Conservation (phyloP, 1,284 basidiomycete genomes). For the Ceratobasidium sp. region DNA sequence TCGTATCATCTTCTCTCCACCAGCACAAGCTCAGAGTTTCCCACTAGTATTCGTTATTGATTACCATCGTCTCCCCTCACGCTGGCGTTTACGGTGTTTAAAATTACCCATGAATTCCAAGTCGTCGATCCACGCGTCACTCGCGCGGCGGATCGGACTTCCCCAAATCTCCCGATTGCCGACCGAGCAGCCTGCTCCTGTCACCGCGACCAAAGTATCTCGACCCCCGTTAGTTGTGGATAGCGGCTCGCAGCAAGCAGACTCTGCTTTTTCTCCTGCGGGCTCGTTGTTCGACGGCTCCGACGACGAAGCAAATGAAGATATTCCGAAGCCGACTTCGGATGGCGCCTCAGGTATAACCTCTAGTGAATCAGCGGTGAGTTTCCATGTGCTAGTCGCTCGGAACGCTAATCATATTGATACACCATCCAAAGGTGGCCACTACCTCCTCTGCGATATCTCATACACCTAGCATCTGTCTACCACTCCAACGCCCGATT, state of each 20-base stretch:
- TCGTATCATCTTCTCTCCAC: too few species aligned
- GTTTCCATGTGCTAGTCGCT: not conserved
- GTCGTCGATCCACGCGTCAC: not conserved
- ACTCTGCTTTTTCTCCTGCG: not conserved
- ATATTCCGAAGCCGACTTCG: not conserved
- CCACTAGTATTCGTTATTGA: too few species aligned
- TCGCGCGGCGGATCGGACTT: slow-evolving; percentile 4
- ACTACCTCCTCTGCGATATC: too few species aligned
- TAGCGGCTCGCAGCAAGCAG: too few species aligned
- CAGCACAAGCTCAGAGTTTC: too few species aligned
- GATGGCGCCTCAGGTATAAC: not conserved
- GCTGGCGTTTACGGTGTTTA: too few species aligned
- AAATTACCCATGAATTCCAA: too few species aligned
- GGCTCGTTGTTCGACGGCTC: not conserved
- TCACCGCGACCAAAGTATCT: not conserved
- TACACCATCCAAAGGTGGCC: too few species aligned
- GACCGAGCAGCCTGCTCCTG: not conserved
- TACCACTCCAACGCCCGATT: too few species aligned
- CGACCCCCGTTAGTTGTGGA: not conserved
- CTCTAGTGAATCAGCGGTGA: not conserved
- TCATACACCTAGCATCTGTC: too few species aligned
- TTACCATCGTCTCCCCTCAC: too few species aligned
- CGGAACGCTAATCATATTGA: too few species aligned
- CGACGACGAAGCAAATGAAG: not conserved
- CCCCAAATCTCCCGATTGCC: not conserved